phyloP scores from a whole-genome alignment of 345 rosid genomes.

The Excoecaria agallocha region DNA sequence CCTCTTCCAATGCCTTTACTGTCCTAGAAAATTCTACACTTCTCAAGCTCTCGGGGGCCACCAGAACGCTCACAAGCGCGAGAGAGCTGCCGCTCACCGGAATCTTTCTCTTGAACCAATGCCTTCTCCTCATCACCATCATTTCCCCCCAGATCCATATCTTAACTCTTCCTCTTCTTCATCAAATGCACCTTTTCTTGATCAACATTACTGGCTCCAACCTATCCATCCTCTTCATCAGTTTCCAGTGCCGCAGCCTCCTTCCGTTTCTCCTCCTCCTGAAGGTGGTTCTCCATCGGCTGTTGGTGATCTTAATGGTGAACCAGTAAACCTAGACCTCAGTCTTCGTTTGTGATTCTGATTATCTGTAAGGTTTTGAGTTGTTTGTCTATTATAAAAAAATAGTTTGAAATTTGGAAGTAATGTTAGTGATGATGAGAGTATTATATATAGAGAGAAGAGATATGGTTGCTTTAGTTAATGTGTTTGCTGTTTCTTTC shows the following conservation, averaged over 20 bases:
- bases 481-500: too few species aligned
- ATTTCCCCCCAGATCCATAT: slow-evolving; percentile 4
- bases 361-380: not conserved
- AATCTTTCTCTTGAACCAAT: slow-evolving; percentile 28
- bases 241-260: slow-evolving; percentile 1
- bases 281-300: slow-evolving; percentile 5
- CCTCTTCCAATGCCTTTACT: slow-evolving; percentile 75
- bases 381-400: too few species aligned
- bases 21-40: slow-evolving; percentile 83
- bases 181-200: slow-evolving; percentile 11
- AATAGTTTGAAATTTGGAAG: too few species aligned
- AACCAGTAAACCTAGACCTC: slow-evolving; percentile 38
- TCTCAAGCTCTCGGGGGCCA: slow-evolving; percentile 98
- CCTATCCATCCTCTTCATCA: slow-evolving; percentile 14
- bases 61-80: slow-evolving; percentile 95
- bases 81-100: slow-evolving; percentile 80
- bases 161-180: not conserved
- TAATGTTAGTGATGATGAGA: too few species aligned
- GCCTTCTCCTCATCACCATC: not conserved
- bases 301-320: slow-evolving; percentile 19
- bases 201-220: slow-evolving; percentile 17
- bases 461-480: too few species aligned
- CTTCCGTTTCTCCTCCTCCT: slow-evolving; percentile 6
- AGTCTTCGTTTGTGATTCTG: slow-evolving; percentile 40
- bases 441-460: too few species aligned